Evolutionary conservation across 768 basidiomycete species (phyloP).

Genomic region (Naganishia friedmannii): DNA sequence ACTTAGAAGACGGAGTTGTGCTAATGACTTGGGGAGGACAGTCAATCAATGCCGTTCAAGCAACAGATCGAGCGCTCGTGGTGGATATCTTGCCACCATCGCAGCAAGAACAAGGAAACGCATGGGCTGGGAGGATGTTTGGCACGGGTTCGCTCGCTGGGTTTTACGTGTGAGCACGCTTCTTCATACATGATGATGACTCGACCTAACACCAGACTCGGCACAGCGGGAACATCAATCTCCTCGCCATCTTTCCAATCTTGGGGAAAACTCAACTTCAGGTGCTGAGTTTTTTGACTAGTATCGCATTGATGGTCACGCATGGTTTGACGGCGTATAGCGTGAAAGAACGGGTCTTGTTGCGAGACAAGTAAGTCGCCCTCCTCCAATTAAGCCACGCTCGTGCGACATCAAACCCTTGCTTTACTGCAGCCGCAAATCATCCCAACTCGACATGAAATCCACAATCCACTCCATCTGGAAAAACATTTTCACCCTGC

Average conservation of each 20-base stretch:
- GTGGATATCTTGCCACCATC: slow-evolving; percentile 76
- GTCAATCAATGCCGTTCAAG: slow-evolving; percentile 62
- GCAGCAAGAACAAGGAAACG: slow-evolving; percentile 79
- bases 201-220: too few species aligned
- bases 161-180: slow-evolving; percentile 71
- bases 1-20: background rate
- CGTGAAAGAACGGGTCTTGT: slow-evolving; percentile 65
- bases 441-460: slow-evolving; percentile 45
- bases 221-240: slow-evolving; percentile 72
- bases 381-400: background rate
- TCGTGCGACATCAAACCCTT: background rate
- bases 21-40: background rate
- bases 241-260: slow-evolving; percentile 67
- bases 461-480: slow-evolving; percentile 65
- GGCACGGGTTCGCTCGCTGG: slow-evolving; percentile 80
- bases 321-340: slow-evolving; percentile 63
- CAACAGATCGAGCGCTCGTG: slow-evolving; percentile 82
- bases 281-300: slow-evolving; percentile 73
- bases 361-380: slow-evolving; percentile 53
- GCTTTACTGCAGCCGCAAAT: slow-evolving; percentile 36
- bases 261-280: slow-evolving; percentile 76
- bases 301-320: slow-evolving; percentile 63
- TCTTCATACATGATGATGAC: too few species aligned
- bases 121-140: slow-evolving; percentile 93
- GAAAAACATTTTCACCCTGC: slow-evolving; percentile 66